phyloP scores from a whole-genome alignment of 768 basidiomycete species.

The Psilocybe tampanensis region DNA sequence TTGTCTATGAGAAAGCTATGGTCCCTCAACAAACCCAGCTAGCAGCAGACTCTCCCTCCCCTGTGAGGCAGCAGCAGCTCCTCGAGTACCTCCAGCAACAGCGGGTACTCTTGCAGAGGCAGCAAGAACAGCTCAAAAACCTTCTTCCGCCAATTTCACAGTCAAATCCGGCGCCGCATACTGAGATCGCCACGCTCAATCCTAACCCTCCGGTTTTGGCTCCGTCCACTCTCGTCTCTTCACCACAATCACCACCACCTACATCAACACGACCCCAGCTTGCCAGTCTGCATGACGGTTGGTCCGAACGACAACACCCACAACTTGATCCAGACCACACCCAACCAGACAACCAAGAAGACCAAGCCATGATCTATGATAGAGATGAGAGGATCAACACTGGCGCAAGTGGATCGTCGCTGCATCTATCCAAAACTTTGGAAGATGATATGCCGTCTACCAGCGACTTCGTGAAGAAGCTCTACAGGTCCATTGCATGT shows the following conservation, averaged over 20 bases:
- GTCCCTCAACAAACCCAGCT: background rate
- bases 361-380: background rate
- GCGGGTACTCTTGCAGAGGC: background rate
- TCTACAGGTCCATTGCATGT: slow-evolving; percentile 68
- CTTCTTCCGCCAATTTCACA: background rate
- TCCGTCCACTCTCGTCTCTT: background rate
- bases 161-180: background rate
- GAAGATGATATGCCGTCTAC: slow-evolving; percentile 66
- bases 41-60: background rate
- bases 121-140: background rate
- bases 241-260: background rate
- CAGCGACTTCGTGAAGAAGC: slow-evolving; percentile 91
- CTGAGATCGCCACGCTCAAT: background rate
- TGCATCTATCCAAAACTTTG: background rate
- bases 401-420: background rate
- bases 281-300: background rate
- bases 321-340: background rate
- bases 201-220: background rate
- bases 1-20: background rate
- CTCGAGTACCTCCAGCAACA: background rate
- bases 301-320: background rate
- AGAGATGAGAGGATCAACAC: background rate
- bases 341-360: background rate
- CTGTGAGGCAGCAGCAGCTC: background rate
- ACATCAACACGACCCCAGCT: background rate